Evolutionary conservation across 2,329 filamentous ascomycete genomes (phyloP).

Genomic region (Rutstroemia sp.): DNA sequence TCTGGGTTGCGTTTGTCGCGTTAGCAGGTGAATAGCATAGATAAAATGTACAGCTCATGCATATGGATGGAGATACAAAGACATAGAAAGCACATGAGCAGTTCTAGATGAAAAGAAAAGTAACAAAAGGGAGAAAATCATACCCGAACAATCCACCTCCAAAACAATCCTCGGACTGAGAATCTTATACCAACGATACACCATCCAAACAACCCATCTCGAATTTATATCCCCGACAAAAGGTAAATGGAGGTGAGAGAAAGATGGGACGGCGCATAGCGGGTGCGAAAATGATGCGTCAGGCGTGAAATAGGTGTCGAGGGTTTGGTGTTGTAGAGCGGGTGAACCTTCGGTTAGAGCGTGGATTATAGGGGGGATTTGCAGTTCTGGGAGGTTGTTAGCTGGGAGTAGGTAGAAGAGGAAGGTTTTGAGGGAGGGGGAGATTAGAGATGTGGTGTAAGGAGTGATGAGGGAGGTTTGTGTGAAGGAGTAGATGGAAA

Average conservation of each 20-base stretch:
- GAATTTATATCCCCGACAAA: conserved; percentile 46
- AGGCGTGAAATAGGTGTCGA: conserved; percentile 67
- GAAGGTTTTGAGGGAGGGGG: too few species aligned
- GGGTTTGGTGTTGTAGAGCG: conserved; percentile 53
- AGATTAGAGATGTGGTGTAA: too few species aligned
- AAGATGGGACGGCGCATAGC: conserved; percentile 61
- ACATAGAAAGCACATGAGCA: too few species aligned
- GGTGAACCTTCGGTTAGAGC: conserved; percentile 61
- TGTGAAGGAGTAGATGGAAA: not conserved
- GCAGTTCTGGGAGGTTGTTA: conserved; percentile 33
- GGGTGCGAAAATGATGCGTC: conserved; percentile 71
- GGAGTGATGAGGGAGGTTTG: not conserved
- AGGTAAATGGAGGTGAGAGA: conserved; percentile 36
- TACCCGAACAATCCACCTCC: conserved; percentile 52
- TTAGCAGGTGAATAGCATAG: too few species aligned
- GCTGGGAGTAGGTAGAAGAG: too few species aligned
- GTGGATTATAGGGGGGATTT: conserved; percentile 61
- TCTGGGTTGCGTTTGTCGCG: conserved; percentile 38
- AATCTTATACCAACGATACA: conserved; percentile 82
- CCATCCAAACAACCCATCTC: conserved; percentile 55
- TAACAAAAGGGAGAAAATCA: conserved; percentile 10
- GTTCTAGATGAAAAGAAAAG: too few species aligned
- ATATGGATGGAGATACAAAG: too few species aligned
- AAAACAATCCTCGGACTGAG: conserved; percentile 68
- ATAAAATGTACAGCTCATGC: too few species aligned